Percentiles rank a stretch among this genome's conserved stretches.
These are phyloP conservation scores for Pseudotsuga menziesii DNA, from an alignment of 75 land plant genomes.

Conservation along the genomic window DNA sequence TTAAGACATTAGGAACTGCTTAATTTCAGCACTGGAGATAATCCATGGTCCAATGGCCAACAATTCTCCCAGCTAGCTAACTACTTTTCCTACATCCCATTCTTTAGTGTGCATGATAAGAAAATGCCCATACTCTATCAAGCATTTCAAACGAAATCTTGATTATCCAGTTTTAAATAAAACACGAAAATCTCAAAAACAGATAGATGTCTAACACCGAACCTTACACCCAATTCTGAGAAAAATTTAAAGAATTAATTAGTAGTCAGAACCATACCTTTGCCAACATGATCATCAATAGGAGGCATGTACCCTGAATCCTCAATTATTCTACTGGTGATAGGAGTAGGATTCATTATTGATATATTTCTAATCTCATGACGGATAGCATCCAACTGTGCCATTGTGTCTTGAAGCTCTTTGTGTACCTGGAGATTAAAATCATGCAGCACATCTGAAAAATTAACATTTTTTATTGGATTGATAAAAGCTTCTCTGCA, in stretches of 20 bases:
- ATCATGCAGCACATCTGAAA: background rate
- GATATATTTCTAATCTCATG: slow-evolving; percentile 84
- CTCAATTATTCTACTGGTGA: slow-evolving; percentile 43
- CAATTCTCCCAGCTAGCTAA: background rate
- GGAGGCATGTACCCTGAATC: slow-evolving; percentile 5
- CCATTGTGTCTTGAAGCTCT: slow-evolving; percentile 86
- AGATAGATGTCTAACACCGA: background rate
- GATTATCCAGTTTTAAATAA: background rate
- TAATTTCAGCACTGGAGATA: too few relatives aligned
- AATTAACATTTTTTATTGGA: slow-evolving; percentile 4
- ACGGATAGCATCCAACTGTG: slow-evolving; percentile 88
- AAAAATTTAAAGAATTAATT: background rate
- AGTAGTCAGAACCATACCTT: background rate
- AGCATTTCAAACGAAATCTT: too few relatives aligned
- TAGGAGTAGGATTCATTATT: slow-evolving; percentile 70
- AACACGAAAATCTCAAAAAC: background rate
- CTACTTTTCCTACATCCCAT: background rate
- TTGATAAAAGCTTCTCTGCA: background rate
- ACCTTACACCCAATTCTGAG: background rate
- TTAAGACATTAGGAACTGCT: too few relatives aligned
- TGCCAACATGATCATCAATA: background rate
- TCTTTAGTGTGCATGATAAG: background rate
- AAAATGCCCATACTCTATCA: background rate
- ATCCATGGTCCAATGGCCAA: too few relatives aligned
- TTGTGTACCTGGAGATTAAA: slow-evolving; percentile 62